Base-by-base conservation (phyloP, 192 early-diverging fungal genomes). In the Linnemannia schmuckeri region DNA sequence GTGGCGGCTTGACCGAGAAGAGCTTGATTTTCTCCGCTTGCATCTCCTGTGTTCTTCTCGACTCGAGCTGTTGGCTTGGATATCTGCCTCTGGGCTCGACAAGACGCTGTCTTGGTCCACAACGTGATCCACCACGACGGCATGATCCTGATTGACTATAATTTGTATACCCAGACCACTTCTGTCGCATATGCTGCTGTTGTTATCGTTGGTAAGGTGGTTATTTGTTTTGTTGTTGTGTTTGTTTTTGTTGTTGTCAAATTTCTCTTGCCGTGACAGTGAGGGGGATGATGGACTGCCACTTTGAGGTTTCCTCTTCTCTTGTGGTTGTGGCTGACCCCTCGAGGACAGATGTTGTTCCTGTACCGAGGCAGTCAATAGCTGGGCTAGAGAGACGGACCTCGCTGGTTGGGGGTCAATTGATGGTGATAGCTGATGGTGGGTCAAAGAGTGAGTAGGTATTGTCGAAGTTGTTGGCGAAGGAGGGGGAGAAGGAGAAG, bases 391-490 rank as follows among this genome's bases (percentile, higher is more conserved):
- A 24, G 55, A 57, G 24, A 57, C 10, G 55, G n/a, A 57, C 17
- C 55, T n/a, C 22, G n/a, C n/a, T 8, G 55, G 9, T 8, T 57
- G 55, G 8, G n/a, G 10, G 55, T n/a, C 55, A 27, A 27, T 57
- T 57, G 24, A 57, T 57, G 55, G 55, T 27, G 55, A 57, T 57
- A 3, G 55, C 10, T 57, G 22, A 10, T 57, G 24, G 55, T 57
- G 55, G 22, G 55, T 57, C 7, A 10, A 27, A 27, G 55, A 27
- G n/a, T 27, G n/a, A 27, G 55, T 18, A 24, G 33, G 12, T 22
- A 42, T 24, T 37, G 80, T 63, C 1, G 73, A 47, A 18, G 22
- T 70, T 49, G 63, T 18, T 17, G 74, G 80, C 17, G 80, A 81
- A 7, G 74, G 52, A 49, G 80, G 52, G 9, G 69, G 38, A 37